Conservation (phyloP, 441 rosid species). For the Eruca vesicaria region DNA sequence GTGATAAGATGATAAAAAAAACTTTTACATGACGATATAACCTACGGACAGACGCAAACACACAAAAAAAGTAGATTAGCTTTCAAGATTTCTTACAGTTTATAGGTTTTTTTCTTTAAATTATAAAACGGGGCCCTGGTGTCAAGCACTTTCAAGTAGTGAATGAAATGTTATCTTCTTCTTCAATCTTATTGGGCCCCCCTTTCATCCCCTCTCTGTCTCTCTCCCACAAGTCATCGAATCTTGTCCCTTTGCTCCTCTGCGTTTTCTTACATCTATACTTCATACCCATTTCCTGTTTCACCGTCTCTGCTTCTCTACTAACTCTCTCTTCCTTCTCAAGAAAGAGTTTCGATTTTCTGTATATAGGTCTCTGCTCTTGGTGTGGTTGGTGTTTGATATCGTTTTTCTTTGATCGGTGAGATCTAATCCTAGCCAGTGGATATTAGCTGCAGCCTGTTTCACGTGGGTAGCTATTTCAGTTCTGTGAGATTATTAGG, state of each 20-base stretch:
- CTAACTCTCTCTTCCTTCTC: neutral
- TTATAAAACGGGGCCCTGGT: neutral
- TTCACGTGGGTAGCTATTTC: neutral
- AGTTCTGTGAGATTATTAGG: neutral
- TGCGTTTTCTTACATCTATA: conserved; percentile 8
- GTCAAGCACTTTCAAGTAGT: neutral
- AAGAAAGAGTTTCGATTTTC: neutral
- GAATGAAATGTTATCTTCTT: neutral
- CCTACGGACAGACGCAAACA: neutral
- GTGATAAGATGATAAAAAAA: neutral
- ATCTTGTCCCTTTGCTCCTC: neutral
- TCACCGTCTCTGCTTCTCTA: neutral
- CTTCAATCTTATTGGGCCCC: neutral
- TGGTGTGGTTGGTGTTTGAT: neutral
- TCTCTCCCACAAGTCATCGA: conserved; percentile 17
- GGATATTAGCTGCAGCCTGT: neutral
- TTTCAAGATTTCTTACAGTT: too few species aligned
- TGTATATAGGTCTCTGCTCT: neutral
- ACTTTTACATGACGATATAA: neutral
- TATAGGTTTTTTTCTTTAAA: neutral
- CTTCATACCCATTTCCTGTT: neutral
- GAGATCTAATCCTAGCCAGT: conserved; percentile 6
- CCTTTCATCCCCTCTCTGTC: neutral
- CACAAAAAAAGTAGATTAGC: neutral
- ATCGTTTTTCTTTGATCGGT: neutral